Base-by-base conservation (phyloP, 2,329 filamentous ascomycete species). In the Apiospora koreana region DNA sequence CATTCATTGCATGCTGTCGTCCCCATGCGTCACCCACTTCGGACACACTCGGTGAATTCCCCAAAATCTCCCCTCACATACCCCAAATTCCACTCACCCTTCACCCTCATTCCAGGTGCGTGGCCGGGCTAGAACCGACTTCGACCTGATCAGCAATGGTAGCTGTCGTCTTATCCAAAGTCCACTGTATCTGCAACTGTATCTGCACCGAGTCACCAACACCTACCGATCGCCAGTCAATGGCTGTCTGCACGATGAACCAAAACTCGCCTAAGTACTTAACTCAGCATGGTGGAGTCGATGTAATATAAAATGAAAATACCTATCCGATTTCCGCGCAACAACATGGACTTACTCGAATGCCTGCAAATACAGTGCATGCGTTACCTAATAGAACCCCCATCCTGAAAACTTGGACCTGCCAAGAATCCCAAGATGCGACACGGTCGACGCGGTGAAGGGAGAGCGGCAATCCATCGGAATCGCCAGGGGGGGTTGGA, bases 61-160 rank as follows among this genome's bases (percentile, higher is more conserved):
- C 54, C 54, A 62, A 62, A 62, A 62, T 58, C 50, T 58, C 50
- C 50, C 50, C 50, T 58, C 50, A 54, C 14, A 58, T 58, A 35
- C 50, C 50, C 50, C 50, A 58, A 58, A 35, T 18, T n/a, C 46
- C 46, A 50, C 28, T 21, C 2, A 16, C 16, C 12, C 14, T 12
- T 35, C n/a, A n/a, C n/a, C n/a, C n/a, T n/a, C n/a, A n/a, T 62
- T 21, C 50, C 50, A 58, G 28, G 7, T 10, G 7, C 10, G 16
- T 58, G 50, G 50, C 31, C 50, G 50, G 50, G 28, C 50, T 35
- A 58, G n/a, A 58, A 35, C 50, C n/a, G n/a, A n/a, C n/a, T n/a
- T n/a, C 50, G 50, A 58, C 28, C 28, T n/a, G 48, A 54, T 31
- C 48, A 54, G 48, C 50, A 41, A 35, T 62, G 31, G 54, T 28